Evolutionary conservation across 2,329 filamentous ascomycete genomes (phyloP).

Genomic region (Colletotrichum incanum): DNA sequence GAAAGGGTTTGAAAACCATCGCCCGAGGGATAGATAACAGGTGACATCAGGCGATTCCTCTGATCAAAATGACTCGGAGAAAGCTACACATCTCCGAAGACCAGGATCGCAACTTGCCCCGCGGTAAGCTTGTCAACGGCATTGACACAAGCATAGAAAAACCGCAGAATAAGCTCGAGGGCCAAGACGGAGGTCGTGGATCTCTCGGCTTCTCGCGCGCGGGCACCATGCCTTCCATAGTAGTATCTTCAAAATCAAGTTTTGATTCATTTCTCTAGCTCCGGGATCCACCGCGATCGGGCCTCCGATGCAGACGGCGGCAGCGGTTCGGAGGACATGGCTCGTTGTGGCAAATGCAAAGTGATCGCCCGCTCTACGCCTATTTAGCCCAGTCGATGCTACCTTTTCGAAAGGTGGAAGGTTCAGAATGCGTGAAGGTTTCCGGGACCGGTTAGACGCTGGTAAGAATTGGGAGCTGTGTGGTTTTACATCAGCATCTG

Average conservation of each 20-base stretch:
- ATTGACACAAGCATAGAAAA: not conserved
- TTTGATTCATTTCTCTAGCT: not conserved
- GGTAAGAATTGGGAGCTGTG: not conserved
- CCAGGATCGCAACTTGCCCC: not conserved
- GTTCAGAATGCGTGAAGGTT: not conserved
- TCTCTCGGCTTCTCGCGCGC: not conserved
- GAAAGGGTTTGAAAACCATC: too few relatives aligned
- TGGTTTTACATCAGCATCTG: conserved; percentile 41
- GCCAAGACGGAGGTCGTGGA: not conserved
- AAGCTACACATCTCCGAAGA: not conserved
- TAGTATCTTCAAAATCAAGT: not conserved
- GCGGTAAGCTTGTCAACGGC: not conserved
- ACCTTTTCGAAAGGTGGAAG: conserved; percentile 4
- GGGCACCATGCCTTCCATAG: not conserved
- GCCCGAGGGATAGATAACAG: not conserved
- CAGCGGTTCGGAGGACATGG: conserved; percentile 36
- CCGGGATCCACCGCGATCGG: conserved; percentile 25
- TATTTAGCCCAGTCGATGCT: not conserved
- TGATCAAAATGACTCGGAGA: conserved; percentile 19
- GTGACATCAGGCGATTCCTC: not conserved
- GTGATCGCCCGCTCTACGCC: conserved; percentile 7
- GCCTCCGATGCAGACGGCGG: conserved; percentile 28
- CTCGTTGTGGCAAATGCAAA: conserved; percentile 34
- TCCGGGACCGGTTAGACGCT: not conserved
- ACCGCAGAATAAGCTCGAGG: not conserved